Conservation (phyloP, 176 grass and related monocot genomes). For the Pontederia crassipes region DNA sequence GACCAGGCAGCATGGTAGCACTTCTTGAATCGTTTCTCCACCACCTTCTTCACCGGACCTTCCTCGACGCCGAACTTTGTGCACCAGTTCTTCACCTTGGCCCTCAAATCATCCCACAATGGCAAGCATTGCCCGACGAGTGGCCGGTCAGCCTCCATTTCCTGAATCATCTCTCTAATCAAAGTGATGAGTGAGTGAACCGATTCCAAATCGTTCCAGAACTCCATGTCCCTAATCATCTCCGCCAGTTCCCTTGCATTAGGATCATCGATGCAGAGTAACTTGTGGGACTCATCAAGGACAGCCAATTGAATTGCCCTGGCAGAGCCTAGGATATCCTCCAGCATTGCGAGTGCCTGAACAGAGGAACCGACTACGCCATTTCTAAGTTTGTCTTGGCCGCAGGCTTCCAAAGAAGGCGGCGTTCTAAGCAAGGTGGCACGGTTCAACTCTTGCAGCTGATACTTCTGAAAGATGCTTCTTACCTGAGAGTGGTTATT, state of each 20-base stretch:
- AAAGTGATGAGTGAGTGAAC: constrained; percentile 42
- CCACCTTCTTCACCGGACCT: constrained; percentile 38
- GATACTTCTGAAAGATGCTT: constrained; percentile 51
- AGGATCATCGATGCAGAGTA: constrained; percentile 52
- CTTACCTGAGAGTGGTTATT: constrained; percentile 40
- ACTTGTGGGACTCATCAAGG: constrained; percentile 61
- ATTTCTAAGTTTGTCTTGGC: not conserved
- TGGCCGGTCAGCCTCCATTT: constrained; percentile 66
- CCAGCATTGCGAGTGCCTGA: constrained; percentile 43
- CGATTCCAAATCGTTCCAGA: constrained; percentile 63
- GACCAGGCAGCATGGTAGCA: constrained; percentile 93
- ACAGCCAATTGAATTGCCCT: constrained; percentile 42
- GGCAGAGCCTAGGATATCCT: constrained; percentile 50
- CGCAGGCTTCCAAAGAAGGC: not conserved
- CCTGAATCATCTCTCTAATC: constrained; percentile 49
- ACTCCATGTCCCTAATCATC: constrained; percentile 50
- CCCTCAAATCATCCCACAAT: constrained; percentile 58
- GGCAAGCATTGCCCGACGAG: constrained; percentile 79
- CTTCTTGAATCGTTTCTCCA: constrained; percentile 78
- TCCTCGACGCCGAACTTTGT: constrained; percentile 54
- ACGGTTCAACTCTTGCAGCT: constrained; percentile 49
- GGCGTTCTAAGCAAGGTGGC: constrained; percentile 10
- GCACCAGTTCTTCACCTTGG: constrained; percentile 62
- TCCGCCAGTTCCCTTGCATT: constrained; percentile 33
- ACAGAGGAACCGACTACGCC: not conserved